These are phyloP conservation scores for Linnemannia schmuckeri DNA, from an alignment of 192 early-diverging fungal species.

Conservation along the genomic window DNA sequence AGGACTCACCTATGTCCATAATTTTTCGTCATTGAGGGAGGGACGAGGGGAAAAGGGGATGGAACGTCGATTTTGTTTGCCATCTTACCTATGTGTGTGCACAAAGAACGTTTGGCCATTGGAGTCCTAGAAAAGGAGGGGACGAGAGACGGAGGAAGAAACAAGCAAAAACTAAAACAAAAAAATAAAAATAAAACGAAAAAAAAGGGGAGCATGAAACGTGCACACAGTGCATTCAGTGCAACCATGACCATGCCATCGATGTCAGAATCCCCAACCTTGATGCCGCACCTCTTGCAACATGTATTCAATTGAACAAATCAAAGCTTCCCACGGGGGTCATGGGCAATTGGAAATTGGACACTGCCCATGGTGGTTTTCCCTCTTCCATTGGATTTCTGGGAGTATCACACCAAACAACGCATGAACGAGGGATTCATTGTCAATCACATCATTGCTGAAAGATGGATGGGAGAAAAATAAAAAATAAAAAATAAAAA, in stretches of 20 bases:
- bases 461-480: background rate
- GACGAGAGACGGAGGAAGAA: background rate
- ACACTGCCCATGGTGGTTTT: background rate
- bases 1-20: background rate
- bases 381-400: too few relatives aligned
- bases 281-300: background rate
- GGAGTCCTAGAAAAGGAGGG: background rate
- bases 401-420: background rate
- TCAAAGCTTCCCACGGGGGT: background rate
- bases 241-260: background rate
- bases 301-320: background rate
- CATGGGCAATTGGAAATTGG: background rate
- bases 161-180: background rate
- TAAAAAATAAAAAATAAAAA: conserved; percentile 2
- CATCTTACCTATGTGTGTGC: background rate
- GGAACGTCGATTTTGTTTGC: background rate
- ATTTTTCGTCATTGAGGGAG: background rate
- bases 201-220: background rate
- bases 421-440: background rate
- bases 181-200: background rate
- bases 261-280: background rate
- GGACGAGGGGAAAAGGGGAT: background rate
- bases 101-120: background rate
- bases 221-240: background rate
- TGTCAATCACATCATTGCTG: background rate